Evolutionary conservation across 371 early-diverging fungal species (phyloP), one percentile per base, ranked within the genome.

Genomic region (Cladochytrium tenue): DNA sequence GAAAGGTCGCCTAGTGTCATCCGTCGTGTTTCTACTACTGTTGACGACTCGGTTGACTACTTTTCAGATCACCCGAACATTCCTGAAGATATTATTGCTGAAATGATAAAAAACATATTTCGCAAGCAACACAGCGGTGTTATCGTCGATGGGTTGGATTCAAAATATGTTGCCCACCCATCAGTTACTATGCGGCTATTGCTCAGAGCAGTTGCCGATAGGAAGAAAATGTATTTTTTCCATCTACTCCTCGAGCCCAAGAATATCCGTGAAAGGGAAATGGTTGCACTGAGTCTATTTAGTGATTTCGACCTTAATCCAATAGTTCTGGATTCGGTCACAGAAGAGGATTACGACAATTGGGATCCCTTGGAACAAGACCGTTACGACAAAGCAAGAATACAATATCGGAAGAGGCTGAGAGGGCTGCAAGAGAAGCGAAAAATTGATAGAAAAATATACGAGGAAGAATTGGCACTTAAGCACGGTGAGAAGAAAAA

Each of bases 141-240:
- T 27, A 76, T 86, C 20, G 55, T 86, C 28, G 86, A 84, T 60
- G 81, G 86, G 2, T 60, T 86, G 34, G 85, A 84, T 43, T 76
- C 76, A 25, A 81, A 78, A 58, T 80, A 70, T 62, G 25, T 31
- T 32, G 32, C 31, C 1, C 71, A 55, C 26, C 63, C 75, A 2
- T 0, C 67, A 17, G 32, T 52, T 20, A 2, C 79, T 13, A 53
- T 80, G 27, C 70, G 75, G 28, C 58, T 74, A 0, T 23, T 82
- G 4, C 53, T 80, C 56, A 61, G 71, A 0, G 68, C 58, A 2
- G 60, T 78, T 0, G 64, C 68, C 0, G 79, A 81, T 25, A 69
- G 66, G 28, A 60, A 66, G 32, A 66, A 70, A 27, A 50, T 71
- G 1, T 52, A 76, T 2, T 70, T 86, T 32, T 65, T 81, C 43